Evolutionary conservation across 1,284 basidiomycete species (phyloP).

Genomic region (Trichosporon coremiiforme): DNA sequence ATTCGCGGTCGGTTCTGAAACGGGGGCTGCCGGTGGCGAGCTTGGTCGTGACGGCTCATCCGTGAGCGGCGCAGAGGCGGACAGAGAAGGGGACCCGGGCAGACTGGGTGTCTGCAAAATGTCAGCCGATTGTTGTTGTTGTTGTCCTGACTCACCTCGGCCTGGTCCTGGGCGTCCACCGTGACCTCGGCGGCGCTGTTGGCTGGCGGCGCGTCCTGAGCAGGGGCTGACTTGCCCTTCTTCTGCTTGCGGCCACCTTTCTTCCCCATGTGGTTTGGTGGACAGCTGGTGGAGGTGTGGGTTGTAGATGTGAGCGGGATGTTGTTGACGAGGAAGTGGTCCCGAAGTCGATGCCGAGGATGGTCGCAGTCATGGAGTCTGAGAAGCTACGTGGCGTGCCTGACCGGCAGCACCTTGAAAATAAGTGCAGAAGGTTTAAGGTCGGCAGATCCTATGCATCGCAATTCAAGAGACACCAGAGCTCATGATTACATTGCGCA

Average conservation of each 20-base stretch:
- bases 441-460: background rate
- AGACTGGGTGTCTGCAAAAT: background rate
- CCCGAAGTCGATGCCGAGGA: background rate
- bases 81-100: background rate
- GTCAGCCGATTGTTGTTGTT: background rate
- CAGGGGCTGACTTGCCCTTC: conserved; percentile 3
- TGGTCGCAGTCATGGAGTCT: background rate
- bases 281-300: background rate
- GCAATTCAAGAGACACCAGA: too few species aligned
- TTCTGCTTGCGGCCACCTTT: conserved; percentile 18
- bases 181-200: background rate
- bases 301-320: background rate
- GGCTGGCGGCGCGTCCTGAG: background rate
- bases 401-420: background rate
- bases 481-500: background rate
- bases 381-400: conserved; percentile 14
- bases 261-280: background rate
- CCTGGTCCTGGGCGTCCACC: background rate
- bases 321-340: conserved; percentile 10
- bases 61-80: background rate
- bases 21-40: background rate
- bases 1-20: background rate
- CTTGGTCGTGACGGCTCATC: conserved; percentile 4
- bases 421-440: background rate
- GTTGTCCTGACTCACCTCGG: background rate